Conservation (phyloP, 768 basidiomycete species). For the Lactarius sp. region DNA sequence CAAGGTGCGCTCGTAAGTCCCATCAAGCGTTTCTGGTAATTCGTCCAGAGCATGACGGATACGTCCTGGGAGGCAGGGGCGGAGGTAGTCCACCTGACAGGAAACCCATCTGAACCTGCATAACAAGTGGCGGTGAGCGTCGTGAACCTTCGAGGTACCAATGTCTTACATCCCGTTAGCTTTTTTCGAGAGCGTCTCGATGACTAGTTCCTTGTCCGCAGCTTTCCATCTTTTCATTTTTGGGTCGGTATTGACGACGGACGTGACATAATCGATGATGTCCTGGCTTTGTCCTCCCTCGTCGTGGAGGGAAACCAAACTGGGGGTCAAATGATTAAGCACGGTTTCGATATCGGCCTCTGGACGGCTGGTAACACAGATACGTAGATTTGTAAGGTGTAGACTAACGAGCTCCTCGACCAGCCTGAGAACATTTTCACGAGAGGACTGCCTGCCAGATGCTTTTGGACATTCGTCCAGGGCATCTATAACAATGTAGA, state of each 20-base stretch:
- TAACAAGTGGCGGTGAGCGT: background rate
- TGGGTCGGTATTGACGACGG: background rate
- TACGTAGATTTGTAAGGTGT: background rate
- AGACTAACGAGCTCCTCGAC: background rate
- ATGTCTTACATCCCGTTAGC: constrained; percentile 8
- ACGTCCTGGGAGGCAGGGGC: too few relatives aligned
- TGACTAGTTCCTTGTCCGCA: background rate
- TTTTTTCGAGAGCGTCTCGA: background rate
- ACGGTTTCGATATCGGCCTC: background rate
- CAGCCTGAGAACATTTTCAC: background rate
- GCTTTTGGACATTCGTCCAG: background rate
- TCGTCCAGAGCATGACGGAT: too few relatives aligned
- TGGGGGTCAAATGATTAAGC: background rate
- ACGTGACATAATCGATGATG: background rate
- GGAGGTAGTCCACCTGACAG: background rate
- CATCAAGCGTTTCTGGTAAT: too few relatives aligned
- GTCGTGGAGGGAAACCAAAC: background rate
- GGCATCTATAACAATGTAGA: background rate
- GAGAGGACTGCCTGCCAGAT: background rate
- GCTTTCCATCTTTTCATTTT: background rate
- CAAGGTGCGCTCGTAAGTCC: too few relatives aligned
- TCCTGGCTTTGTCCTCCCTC: background rate
- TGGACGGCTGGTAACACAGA: background rate
- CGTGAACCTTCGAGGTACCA: too few relatives aligned
- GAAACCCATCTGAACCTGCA: background rate